A percentile compares a stretch with the other conserved stretches of the same genome.
Conservation (phyloP, 1,284 basidiomycete genomes). For the Cryptococcus wingfieldii region DNA sequence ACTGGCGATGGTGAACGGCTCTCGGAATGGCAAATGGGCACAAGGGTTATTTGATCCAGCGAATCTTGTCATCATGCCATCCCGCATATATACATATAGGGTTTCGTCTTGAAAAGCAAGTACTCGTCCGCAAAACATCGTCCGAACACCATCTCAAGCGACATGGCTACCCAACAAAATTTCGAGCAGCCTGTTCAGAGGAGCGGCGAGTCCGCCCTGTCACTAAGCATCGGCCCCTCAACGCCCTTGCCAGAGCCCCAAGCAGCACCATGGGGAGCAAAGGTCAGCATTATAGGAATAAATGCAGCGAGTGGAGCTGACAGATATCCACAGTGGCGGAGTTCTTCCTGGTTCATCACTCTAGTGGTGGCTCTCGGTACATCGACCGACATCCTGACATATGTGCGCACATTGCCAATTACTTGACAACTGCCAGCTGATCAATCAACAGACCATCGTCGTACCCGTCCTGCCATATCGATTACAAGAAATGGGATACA, state of each 20-base stretch:
- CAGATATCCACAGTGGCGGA: constrained; percentile 23
- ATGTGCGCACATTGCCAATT: constrained; percentile 22
- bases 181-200: too few relatives aligned
- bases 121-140: too few relatives aligned
- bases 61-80: too few relatives aligned
- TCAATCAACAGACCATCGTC: constrained; percentile 30
- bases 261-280: constrained; percentile 3
- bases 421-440: not conserved
- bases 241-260: not conserved
- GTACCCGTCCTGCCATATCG: constrained; percentile 66
- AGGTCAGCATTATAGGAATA: not conserved
- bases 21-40: too few relatives aligned
- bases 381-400: constrained; percentile 36
- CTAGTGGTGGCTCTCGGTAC: constrained; percentile 33
- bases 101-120: too few relatives aligned
- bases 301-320: not conserved
- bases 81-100: too few relatives aligned
- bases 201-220: too few relatives aligned
- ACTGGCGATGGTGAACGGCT: too few relatives aligned
- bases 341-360: constrained; percentile 33
- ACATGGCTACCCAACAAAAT: too few relatives aligned
- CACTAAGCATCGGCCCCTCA: too few relatives aligned
- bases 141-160: too few relatives aligned
- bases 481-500: constrained; percentile 28
- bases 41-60: too few relatives aligned